These are phyloP conservation scores for Rickenella mellea DNA, from an alignment of 768 basidiomycete species.

Conservation along the genomic window DNA sequence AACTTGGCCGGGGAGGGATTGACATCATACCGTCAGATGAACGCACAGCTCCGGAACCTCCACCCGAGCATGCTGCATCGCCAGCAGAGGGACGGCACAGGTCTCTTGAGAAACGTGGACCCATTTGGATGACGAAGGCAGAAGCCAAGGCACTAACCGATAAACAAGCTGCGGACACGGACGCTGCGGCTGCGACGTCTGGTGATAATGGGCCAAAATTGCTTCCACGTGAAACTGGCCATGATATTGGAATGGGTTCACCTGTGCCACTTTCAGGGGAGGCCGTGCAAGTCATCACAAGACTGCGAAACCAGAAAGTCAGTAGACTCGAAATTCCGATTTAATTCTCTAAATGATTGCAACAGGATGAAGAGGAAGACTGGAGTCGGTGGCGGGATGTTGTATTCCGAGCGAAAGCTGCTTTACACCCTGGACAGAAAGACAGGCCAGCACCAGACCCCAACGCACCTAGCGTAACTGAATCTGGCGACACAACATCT, in stretches of 20 bases:
- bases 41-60: constrained; percentile 52
- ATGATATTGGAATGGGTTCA: constrained; percentile 83
- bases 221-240: constrained; percentile 76
- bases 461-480: not conserved
- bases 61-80: constrained; percentile 24
- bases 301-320: constrained; percentile 77
- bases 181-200: constrained; percentile 6
- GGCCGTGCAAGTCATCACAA: constrained; percentile 70
- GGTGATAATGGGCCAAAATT: constrained; percentile 24
- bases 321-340: constrained; percentile 8
- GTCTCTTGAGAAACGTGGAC: not conserved
- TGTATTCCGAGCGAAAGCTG: constrained; percentile 67
- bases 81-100: constrained; percentile 5
- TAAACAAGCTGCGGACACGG: constrained; percentile 1
- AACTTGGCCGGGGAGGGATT: constrained; percentile 71
- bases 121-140: not conserved
- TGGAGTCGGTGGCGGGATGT: constrained; percentile 86
- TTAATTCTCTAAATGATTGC: not conserved
- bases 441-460: constrained; percentile 7
- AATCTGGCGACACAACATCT: not conserved
- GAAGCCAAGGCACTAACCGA: not conserved
- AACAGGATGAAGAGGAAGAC: constrained; percentile 77
- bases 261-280: constrained; percentile 71
- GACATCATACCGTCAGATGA: constrained; percentile 62
- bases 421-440: constrained; percentile 27